phyloP scores from a whole-genome alignment of 345 rosid species.

The Linum lewisii region DNA sequence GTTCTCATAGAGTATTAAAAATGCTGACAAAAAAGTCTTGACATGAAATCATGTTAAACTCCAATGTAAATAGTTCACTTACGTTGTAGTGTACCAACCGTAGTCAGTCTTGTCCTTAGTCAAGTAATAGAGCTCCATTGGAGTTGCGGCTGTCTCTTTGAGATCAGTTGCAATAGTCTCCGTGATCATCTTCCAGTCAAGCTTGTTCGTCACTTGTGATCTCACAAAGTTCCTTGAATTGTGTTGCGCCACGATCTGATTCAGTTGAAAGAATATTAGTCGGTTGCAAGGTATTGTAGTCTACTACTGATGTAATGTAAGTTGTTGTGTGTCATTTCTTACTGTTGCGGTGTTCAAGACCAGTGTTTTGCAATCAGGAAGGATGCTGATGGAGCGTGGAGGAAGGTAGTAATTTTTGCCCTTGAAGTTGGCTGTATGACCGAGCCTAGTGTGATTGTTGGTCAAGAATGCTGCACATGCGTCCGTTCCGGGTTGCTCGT shows the following conservation, averaged over 20 bases:
- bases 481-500: conserved; percentile 39
- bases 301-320: too few relatives aligned
- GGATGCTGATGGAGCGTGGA: conserved; percentile 31
- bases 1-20: too few relatives aligned
- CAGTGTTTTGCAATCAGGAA: background rate
- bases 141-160: conserved; percentile 15
- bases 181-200: conserved; percentile 41
- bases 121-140: conserved; percentile 51
- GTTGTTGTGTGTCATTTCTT: too few relatives aligned
- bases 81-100: conserved; percentile 68
- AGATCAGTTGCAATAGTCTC: conserved; percentile 39
- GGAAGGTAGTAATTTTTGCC: conserved; percentile 45
- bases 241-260: conserved; percentile 63
- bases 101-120: conserved; percentile 65
- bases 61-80: too few relatives aligned
- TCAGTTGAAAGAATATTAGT: background rate
- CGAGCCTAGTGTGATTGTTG: conserved; percentile 45
- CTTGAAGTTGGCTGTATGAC: conserved; percentile 36
- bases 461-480: conserved; percentile 76
- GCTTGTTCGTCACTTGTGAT: conserved; percentile 42
- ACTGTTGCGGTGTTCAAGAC: background rate
- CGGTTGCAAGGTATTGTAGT: too few relatives aligned
- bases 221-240: conserved; percentile 42
- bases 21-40: too few relatives aligned
- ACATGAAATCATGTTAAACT: too few relatives aligned